Percentiles rank a stretch among this genome's conserved stretches.
Conservation (phyloP, 805 yeast genomes). For the Wickerhamiella kurtzmanii region DNA sequence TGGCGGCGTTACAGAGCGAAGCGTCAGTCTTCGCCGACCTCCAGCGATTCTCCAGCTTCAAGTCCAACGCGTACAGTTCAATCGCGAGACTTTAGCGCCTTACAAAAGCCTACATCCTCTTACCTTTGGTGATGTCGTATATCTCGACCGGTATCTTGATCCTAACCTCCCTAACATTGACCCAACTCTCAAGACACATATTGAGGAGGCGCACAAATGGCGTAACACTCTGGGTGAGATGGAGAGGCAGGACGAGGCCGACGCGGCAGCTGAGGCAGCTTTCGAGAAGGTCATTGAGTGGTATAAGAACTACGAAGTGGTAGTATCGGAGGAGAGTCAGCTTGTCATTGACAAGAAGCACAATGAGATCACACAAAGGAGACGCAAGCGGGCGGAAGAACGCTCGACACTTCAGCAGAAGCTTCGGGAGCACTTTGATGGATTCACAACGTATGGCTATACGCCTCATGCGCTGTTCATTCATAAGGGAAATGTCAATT, state of each 20-base stretch:
- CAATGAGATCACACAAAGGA: constrained; percentile 31
- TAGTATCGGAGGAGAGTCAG: constrained; percentile 33
- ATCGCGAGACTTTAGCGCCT: constrained; percentile 55
- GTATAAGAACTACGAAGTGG: neutral
- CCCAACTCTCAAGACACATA: constrained; percentile 34
- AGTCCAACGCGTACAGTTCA: constrained; percentile 86
- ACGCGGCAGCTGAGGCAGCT: constrained; percentile 20
- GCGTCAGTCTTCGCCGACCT: constrained; percentile 52
- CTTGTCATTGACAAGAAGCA: constrained; percentile 35
- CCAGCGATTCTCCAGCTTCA: constrained; percentile 85
- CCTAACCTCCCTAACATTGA: constrained; percentile 29
- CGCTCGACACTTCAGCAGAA: constrained; percentile 34
- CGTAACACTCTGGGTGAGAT: constrained; percentile 26
- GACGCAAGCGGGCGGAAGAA: constrained; percentile 31
- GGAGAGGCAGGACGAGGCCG: neutral
- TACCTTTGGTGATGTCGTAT: constrained; percentile 63
- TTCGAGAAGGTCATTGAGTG: constrained; percentile 15
- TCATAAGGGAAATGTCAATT: constrained; percentile 90
- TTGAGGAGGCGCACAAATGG: constrained; percentile 49
- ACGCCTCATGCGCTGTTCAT: constrained; percentile 82
- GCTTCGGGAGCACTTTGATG: constrained; percentile 48
- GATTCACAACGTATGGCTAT: constrained; percentile 55
- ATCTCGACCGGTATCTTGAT: constrained; percentile 79
- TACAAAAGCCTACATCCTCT: constrained; percentile 74
- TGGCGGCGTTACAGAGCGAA: constrained; percentile 60